Base-by-base conservation (phyloP, 305 asterid genomes). In the Caryopteris hybrid region DNA sequence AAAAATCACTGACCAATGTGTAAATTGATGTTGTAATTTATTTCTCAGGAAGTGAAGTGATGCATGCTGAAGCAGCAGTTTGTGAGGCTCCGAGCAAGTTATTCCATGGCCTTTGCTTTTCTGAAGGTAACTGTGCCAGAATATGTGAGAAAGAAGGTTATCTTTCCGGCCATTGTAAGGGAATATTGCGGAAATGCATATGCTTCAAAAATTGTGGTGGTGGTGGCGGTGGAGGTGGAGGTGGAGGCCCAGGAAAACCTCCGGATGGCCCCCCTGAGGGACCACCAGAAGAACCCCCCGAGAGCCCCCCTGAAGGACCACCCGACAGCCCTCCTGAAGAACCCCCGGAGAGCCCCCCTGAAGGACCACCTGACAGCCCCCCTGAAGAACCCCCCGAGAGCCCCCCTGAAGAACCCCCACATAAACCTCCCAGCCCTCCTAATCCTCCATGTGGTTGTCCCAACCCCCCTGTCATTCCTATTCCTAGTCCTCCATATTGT, bases 131-230 rank as follows among this genome's bases (percentile, higher is more conserved):
- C 29, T 68, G 74, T 16, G 74, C 17, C 29, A 33, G 11, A 10
- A 68, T 74, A 47, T 74, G 78, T 29, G 74, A 61, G 45, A 43
- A 61, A 61, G 74, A 74, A 74, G 78, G 78, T 13, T 74, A 18
- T 13, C 27, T 74, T 11, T 18, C 70, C 1, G 74, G 78, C 16
- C 14, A 61, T 16, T 74, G 78, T 61, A 67, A 68, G 66, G 78
- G 78, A 23, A 0, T 74, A 1, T 2, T 1, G 34, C 3, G 34
- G 29, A 54, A 34, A 53, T 74, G 78, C 54, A 68, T 68, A 51
- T 74, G 78, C 74, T 7, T 12, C 25, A 61, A 61, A 68, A 47
- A 68, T 23, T 74, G 78, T 10, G 58, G 59, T 2, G 70, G 58
- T 29, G 68, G 42, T 20, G 53, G 56, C n/a, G 5, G 22, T 1